phyloP scores from a whole-genome alignment of 2,329 filamentous ascomycete species.

The Colletotrichum scovillei region DNA sequence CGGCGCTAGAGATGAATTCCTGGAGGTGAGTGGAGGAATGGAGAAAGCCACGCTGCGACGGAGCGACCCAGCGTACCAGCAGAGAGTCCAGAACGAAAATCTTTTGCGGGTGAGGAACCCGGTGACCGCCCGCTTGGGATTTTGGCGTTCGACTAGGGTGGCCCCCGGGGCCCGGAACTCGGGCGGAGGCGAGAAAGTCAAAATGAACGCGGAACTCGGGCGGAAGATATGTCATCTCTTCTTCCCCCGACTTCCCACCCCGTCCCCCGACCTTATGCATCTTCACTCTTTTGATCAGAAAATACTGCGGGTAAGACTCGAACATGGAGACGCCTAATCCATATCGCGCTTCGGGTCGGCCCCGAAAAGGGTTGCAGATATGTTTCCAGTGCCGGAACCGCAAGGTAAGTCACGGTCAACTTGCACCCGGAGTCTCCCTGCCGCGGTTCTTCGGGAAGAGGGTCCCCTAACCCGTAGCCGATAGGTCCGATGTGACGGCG shows the following conservation, averaged over 20 bases:
- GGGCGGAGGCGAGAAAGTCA: conserved; percentile 1
- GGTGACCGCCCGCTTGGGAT: neutral
- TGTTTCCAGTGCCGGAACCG: conserved; percentile 34
- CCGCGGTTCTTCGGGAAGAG: neutral
- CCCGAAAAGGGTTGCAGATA: conserved; percentile 32
- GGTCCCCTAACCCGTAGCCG: conserved; percentile 10
- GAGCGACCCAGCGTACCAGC: neutral
- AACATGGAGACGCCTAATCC: conserved; percentile 18
- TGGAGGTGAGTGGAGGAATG: neutral
- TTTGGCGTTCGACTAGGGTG: conserved; percentile 6
- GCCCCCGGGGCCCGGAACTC: conserved; percentile 13
- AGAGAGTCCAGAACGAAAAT: conserved; percentile 18
- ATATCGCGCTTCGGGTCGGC: conserved; percentile 20
- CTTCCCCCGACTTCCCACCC: conserved; percentile 25
- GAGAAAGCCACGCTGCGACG: neutral
- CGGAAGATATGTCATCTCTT: neutral
- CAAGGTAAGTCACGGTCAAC: conserved; percentile 14
- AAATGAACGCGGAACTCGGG: conserved; percentile 25
- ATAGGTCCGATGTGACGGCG: conserved; percentile 29
- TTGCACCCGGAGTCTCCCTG: neutral
- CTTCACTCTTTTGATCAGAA: neutral
- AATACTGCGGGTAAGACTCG: conserved; percentile 4
- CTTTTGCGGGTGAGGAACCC: neutral
- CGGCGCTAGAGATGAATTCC: neutral
- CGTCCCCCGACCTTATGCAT: conserved; percentile 19